Evolutionary conservation across 2,329 filamentous ascomycete species (phyloP), one percentile per base, ranked within the genome.

Genomic region (Metarhizium anisopliae): DNA sequence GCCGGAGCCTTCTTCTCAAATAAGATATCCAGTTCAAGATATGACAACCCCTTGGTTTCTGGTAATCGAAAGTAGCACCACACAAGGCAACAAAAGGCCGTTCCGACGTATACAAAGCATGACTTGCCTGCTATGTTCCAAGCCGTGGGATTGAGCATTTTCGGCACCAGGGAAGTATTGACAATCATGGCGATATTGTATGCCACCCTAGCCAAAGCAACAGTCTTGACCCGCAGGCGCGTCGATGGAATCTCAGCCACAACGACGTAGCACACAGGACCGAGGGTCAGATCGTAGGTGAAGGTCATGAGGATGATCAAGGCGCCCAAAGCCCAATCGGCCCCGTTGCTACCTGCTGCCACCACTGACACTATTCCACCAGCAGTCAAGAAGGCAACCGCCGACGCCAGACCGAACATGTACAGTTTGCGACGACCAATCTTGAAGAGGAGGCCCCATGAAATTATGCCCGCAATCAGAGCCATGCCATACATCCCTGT

Each of bases 281-380:
- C 70, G 51, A 72, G 65, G 32, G 67, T 66, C 62, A 72, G 67
- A 40, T 69, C 68, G 60, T 74, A 74, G 10, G 65, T 59, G 36
- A 71, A 68, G 3, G 72, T 69, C 70, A 71, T 77, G 54, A 72
- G 67, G 49, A 77, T 58, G n/a, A 70, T 67, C 3, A 76, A 63
- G 3, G 65, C 62, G 0, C 66, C 70, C 58, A 74, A 66, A 0
- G 65, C 68, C 69, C 70, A 73, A 18, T 73, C 62, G 4, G 63
- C 51, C 0, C 29, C 59, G 13, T 58, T 58, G 1, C 60, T 60
- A 32, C 69, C 62, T 32, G 67, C 66, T 16, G 69, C 60, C 8
- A 65, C 61, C 2, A 64, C 62, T 6, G 71, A 70, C 1, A 74
- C 61, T 6, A 74, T 63, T 16, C 73, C 75, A 29, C 77, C 71